Base-by-base conservation (phyloP, 2,329 filamentous ascomycete genomes). In the Metarhizium album region DNA sequence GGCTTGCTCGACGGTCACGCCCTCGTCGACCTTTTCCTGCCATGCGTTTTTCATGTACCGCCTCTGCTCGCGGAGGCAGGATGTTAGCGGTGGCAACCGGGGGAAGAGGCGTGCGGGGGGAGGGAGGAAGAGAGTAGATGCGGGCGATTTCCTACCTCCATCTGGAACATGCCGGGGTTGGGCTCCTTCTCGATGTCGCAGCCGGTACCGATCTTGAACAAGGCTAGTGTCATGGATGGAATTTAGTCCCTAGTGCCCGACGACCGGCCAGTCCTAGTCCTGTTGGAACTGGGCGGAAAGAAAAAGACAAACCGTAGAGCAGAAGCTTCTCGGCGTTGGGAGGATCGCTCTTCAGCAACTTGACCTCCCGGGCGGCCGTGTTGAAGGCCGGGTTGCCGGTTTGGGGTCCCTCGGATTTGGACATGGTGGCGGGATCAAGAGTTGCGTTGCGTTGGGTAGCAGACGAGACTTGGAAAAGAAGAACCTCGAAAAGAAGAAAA, bases 101-200 rank as follows among this genome's bases (percentile, higher is more conserved):
- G 18, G 20, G 13, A 29, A 31, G 23, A 29, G 31, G 18, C 7
- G 11, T 29, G n/a, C n/a, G 23, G 31, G 2, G 16, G 4, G 13
- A 4, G 18, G 46, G 3, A 31, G 31, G 31, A 7, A 22, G 14
- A 8, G 33, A 20, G 40, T 24, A 23, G 45, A 22, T 33, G 42
- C 23, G 11, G 47, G 37, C 20, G 46, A 24, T 24, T 31, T 49
- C 57, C 58, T 59, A 82, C 83, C 74, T 82, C 83, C 54, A 89
- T 62, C 67, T 88, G 80, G 63, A 88, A 87, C 71, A 82, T 78
- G 70, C 84, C 82, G 29, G 83, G 83, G 56, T 70, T 67, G 51
- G 75, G 57, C 59, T 83, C 83, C 56, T 64, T 67, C 57, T 63
- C 55, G 62, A 83, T 71, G 63, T 83, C 76, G 64, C 82, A 79